Evolutionary conservation across 2,329 filamentous ascomycete genomes (phyloP).

Genomic region (Cladorrhinum sp.): DNA sequence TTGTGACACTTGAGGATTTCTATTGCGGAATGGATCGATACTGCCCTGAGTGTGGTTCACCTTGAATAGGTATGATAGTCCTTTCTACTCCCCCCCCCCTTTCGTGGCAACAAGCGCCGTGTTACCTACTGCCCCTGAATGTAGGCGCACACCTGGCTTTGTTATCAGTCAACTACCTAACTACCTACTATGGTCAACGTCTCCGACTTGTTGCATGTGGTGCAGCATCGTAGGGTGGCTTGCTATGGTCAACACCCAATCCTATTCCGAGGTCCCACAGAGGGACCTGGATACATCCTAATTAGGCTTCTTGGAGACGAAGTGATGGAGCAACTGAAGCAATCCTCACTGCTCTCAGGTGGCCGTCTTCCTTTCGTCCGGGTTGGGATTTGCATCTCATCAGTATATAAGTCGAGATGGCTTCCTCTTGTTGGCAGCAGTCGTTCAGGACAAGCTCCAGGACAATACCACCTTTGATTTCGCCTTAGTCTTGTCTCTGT

Average conservation of each 20-base stretch:
- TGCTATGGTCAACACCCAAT: no score
- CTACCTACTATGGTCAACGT: background rate
- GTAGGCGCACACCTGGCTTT: background rate
- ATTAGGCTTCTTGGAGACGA: background rate
- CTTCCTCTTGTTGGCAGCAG: background rate
- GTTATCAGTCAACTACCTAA: background rate
- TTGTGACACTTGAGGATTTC: no score
- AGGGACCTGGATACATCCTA: background rate
- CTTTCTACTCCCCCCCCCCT: background rate
- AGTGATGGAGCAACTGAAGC: background rate
- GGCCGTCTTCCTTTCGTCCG: background rate
- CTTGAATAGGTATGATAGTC: background rate
- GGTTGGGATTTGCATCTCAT: background rate
- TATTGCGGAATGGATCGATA: no score
- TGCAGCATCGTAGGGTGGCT: background rate
- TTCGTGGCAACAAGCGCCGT: background rate
- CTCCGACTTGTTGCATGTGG: background rate
- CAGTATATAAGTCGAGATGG: background rate
- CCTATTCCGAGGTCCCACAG: background rate
- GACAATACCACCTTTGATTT: no score
- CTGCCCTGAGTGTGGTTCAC: background rate
- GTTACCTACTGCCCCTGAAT: background rate
- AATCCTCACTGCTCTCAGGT: background rate
- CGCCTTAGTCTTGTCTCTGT: no score
- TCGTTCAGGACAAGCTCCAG: background rate